These are phyloP conservation scores for Myrmaecium sp. DNA, from an alignment of 2,329 filamentous ascomycete species.

Conservation along the genomic window DNA sequence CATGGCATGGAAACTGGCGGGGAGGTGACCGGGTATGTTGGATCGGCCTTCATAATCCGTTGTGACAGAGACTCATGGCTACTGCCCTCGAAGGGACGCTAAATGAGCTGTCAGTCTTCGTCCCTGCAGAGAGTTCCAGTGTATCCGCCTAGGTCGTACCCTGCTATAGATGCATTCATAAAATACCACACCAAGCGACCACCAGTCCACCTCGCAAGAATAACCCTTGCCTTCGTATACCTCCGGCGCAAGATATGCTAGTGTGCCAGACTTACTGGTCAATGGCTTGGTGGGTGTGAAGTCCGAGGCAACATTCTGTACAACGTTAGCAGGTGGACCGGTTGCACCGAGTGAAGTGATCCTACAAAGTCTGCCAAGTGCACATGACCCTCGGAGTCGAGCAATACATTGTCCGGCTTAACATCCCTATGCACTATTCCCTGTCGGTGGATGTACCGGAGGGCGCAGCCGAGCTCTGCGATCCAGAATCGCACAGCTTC, in stretches of 20 bases:
- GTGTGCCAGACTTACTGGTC: conserved; percentile 89
- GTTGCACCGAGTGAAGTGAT: conserved; percentile 6
- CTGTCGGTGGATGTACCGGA: conserved; percentile 37
- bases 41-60: conserved; percentile 64
- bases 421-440: conserved; percentile 26
- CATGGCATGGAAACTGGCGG: conserved; percentile 80
- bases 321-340: conserved; percentile 17
- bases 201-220: conserved; percentile 86
- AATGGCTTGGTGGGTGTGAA: conserved; percentile 65
- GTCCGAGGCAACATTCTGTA: conserved; percentile 88
- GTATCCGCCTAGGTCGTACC: conserved; percentile 75
- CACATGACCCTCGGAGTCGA: conserved; percentile 46
- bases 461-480: conserved; percentile 76
- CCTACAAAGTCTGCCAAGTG: conserved; percentile 94
- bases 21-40: conserved; percentile 81
- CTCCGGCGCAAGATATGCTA: conserved; percentile 90
- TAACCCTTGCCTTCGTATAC: conserved; percentile 88
- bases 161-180: conserved; percentile 99
- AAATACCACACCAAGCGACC: conserved; percentile 94
- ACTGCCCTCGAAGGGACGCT: conserved; percentile 87
- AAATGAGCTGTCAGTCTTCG: conserved; percentile 2
- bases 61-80: conserved; percentile 66
- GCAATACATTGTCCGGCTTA: conserved; percentile 25
- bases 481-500: conserved; percentile 97
- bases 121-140: conserved; percentile 9